Percentiles rank a stretch among this genome's conserved stretches.
phyloP scores from a whole-genome alignment of 495 filamentous ascomycete species.

The Endocarpon pusillum region DNA sequence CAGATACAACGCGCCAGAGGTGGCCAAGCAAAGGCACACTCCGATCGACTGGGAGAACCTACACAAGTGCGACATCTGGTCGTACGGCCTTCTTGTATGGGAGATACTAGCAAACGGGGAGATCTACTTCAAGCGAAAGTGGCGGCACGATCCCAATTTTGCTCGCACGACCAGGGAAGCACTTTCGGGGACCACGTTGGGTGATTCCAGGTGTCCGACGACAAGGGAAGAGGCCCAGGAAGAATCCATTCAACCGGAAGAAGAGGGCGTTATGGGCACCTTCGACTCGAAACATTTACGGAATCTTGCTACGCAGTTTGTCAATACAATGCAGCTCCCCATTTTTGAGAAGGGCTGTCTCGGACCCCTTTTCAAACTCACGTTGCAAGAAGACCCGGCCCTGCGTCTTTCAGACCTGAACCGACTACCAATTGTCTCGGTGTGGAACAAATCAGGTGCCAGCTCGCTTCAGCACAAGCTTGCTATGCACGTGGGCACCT shows the following conservation, averaged over 20 bases:
- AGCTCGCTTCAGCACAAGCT: constrained; percentile 13
- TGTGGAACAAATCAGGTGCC: constrained; percentile 12
- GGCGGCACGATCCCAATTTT: constrained; percentile 4
- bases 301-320: constrained; percentile 7
- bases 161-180: constrained; percentile 4
- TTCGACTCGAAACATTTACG: constrained; percentile 6
- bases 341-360: constrained; percentile 12
- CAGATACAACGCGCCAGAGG: constrained; percentile 19
- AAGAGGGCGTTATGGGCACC: constrained; percentile 2
- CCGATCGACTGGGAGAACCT: constrained; percentile 11
- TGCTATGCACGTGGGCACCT: constrained; percentile 13
- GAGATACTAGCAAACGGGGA: constrained; percentile 14
- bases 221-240: no score
- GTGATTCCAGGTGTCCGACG: no score
- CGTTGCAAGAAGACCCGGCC: constrained; percentile 11
- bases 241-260: constrained; percentile 1
- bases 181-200: neutral
- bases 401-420: constrained; percentile 11
- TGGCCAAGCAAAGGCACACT: constrained; percentile 11
- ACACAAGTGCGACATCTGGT: constrained; percentile 18
- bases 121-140: constrained; percentile 11
- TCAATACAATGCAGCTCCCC: constrained; percentile 9
- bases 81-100: constrained; percentile 14
- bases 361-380: constrained; percentile 9
- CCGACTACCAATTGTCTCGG: constrained; percentile 12